Evolutionary conservation across 192 early-diverging fungal genomes (phyloP), one percentile per base, ranked within the genome.

Genomic region (Umbelopsis sp.): DNA sequence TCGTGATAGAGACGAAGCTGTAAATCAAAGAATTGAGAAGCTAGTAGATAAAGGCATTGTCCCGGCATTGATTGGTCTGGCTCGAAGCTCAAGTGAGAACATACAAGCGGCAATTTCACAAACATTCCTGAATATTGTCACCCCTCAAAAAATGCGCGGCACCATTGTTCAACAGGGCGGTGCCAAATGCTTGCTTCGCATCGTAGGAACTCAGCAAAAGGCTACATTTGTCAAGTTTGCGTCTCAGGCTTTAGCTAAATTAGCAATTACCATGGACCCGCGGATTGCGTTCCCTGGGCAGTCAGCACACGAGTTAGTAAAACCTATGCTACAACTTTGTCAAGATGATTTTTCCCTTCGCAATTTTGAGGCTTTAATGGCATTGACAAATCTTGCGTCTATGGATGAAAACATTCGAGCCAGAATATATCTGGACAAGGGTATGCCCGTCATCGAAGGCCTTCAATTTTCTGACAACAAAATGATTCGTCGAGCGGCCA

Each of bases 221-320:
- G 52, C 37, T 1, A 55, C 20, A 18, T 76, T 46, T 23, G 33
- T 61, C 11, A 76, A 58, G 70, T 49, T 85, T 18, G 90, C 93
- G 4, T 84, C 90, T 3, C 94, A 95, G 65, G 91, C 94, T 3
- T 77, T 98, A 49, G 97, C 97, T 15, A 97, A 95, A 69, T 83
- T 97, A n/a, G 93, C 92, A 20, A 96, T 98, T 58, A 93, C 95
- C 1, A 87, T 93, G 46, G 89, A 97, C 49, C 97, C 97, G 7
- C 80, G 91, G 46, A 69, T 97, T 30, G 96, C 94, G 6, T 98
- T 97, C 84, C 81, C 83, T 47, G 85, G 87, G 33, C 81, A 90
- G 30, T 72, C 80, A 41, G 86, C 88, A 18, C 77, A 84, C 0
- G 90, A 92, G 69, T 74, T 97, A 4, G 87, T 95, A 33, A 84